A percentile compares a stretch with the other conserved stretches of the same genome.
These are phyloP conservation scores for Ustilago curta DNA, from an alignment of 1,284 basidiomycete genomes.

Conservation along the genomic window DNA sequence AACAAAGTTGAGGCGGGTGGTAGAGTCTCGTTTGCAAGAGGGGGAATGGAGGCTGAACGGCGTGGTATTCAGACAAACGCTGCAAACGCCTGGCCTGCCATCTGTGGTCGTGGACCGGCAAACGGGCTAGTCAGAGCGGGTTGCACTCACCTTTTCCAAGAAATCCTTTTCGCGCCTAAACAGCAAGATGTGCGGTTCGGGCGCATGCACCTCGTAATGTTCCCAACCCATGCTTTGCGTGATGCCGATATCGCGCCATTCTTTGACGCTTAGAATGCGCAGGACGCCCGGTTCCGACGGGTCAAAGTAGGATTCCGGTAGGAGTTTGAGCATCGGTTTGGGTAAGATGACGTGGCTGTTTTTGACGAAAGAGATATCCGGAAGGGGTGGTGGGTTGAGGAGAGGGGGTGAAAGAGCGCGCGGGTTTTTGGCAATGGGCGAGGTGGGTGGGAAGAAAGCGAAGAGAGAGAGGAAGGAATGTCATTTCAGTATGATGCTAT, in stretches of 20 bases:
- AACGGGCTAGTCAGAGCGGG: too few species aligned
- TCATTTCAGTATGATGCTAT: too few species aligned
- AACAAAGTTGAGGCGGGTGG: too few species aligned
- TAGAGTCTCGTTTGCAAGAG: too few species aligned
- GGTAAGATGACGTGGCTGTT: slow-evolving; percentile 64
- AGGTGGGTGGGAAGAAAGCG: too few species aligned
- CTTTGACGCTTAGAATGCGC: slow-evolving; percentile 83
- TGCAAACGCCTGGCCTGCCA: too few species aligned
- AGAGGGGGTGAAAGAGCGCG: background rate
- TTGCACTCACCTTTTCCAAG: slow-evolving; percentile 63
- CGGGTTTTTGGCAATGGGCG: too few species aligned
- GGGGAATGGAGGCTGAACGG: too few species aligned
- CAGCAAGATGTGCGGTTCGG: slow-evolving; percentile 73
- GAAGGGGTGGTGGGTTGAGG: too few species aligned
- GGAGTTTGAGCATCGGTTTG: slow-evolving; percentile 69
- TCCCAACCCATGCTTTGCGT: slow-evolving; percentile 96
- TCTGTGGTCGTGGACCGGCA: too few species aligned
- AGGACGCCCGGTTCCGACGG: slow-evolving; percentile 81
- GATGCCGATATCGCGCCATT: slow-evolving; percentile 96
- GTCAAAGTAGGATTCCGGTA: slow-evolving; percentile 72
- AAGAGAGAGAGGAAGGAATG: background rate
- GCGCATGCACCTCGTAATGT: slow-evolving; percentile 89
- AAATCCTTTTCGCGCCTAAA: slow-evolving; percentile 72
- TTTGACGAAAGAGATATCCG: too few species aligned
- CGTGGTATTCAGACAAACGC: too few species aligned